Evolutionary conservation across 306 rosid genomes (phyloP).

Genomic region (Medicago ruthenica): DNA sequence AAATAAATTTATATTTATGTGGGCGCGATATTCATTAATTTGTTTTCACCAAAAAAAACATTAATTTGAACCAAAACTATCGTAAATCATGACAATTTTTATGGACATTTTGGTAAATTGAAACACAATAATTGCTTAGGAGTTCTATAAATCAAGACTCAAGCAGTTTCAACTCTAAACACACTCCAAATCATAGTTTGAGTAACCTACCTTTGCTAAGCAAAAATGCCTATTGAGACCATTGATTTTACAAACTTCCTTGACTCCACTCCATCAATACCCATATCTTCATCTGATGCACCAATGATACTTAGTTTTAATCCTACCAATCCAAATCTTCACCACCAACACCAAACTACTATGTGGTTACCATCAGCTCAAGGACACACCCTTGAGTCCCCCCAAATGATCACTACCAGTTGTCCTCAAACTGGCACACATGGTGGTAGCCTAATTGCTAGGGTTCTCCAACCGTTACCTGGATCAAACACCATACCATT

Average conservation of each 20-base stretch:
- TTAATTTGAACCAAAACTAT: not conserved
- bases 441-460: not conserved
- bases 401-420: not conserved
- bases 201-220: not conserved
- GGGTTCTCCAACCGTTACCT: not conserved
- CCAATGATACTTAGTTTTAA: not conserved
- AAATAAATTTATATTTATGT: not conserved
- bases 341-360: not conserved
- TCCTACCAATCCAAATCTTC: not conserved
- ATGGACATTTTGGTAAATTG: conserved; percentile 4
- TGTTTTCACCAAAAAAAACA: not conserved
- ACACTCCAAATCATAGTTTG: not conserved
- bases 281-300: not conserved
- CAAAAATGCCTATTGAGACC: conserved; percentile 10
- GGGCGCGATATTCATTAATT: no score
- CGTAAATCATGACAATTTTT: not conserved
- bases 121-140: not conserved
- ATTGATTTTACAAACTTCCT: conserved; percentile 24
- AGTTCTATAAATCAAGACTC: conserved; percentile 17
- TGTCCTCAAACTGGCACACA: not conserved
- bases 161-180: not conserved
- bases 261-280: conserved; percentile 19
- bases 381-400: not conserved
- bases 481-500: not conserved
- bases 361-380: not conserved